Conservation (phyloP, 495 filamentous ascomycete genomes). For the Aspergillus bertholletiae region DNA sequence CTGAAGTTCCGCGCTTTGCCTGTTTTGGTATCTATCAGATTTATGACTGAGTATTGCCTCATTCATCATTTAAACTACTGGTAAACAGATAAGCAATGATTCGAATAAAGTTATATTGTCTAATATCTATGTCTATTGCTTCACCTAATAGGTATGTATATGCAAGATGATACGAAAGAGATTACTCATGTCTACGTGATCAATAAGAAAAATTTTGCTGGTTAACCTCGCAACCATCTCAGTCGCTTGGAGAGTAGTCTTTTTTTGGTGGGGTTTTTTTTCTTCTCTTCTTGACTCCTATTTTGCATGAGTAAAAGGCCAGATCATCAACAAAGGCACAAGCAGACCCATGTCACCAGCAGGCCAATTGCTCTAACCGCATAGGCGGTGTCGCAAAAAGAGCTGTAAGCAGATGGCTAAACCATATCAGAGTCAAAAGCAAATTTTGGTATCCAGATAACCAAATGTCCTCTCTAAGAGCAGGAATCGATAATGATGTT, state of each 20-base stretch:
- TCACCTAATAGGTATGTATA: no score
- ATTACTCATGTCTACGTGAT: background rate
- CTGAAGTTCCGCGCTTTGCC: background rate
- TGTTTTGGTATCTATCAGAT: background rate
- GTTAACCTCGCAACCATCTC: background rate
- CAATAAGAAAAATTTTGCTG: background rate
- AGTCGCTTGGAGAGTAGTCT: background rate
- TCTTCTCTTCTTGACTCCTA: background rate
- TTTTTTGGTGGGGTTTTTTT: background rate
- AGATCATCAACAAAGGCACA: background rate
- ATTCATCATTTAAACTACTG: background rate
- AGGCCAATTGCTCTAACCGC: background rate
- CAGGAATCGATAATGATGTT: conserved; percentile 10
- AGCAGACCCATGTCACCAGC: background rate
- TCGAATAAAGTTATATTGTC: background rate
- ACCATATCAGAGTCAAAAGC: conserved; percentile 1
- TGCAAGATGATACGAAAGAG: background rate
- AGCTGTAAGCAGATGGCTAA: background rate
- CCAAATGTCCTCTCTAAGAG: conserved; percentile 9
- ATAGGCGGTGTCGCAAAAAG: background rate
- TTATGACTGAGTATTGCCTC: no score
- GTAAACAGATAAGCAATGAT: background rate
- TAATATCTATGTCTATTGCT: background rate
- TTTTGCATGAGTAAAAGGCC: background rate
- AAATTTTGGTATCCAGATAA: conserved; percentile 9